Base-by-base conservation (phyloP, 257 asterid genomes). In the Solanum chiquidenum region DNA sequence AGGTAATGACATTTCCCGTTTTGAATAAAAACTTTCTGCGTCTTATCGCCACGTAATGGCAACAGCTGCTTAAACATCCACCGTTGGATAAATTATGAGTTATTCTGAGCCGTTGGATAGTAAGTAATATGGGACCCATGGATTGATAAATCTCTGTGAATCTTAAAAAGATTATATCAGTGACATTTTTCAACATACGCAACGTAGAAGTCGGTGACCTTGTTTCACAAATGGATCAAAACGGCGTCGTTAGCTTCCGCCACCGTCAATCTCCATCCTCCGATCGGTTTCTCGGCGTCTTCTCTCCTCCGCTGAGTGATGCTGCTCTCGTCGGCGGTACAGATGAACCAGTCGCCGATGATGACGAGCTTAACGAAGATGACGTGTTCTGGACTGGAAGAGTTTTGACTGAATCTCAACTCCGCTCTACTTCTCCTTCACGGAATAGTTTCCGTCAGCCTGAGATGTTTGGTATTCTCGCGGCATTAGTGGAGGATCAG, bases 391-490 rank as follows among this genome's bases (percentile, higher is more conserved):
- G 95, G 93, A 92, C 93, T 72, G 90, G 74, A 27, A 68, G 38
- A 4, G 90, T 87, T 83, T 88, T 88, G 34, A 60, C 87, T 40
- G 90, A 85, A 80, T 69, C 92, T 49, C 87, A 49, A 31, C 87
- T 35, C 9, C 89, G 37, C 1, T 66, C 91, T 87, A 89, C 88
- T 85, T 92, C 94, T 27, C 92, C 88, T 73, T 62, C 90, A 9
- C 49, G 64, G 7, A 46, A 33, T 69, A 80, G 87, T 74, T 73
- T 93, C 82, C 90, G 80, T 23, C 76, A 87, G 68, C 87, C 85
- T 90, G 96, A 92, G 89, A 93, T 88, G 86, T 94, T 89, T 85
- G 98, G 97, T 7, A 92, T 94, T 91, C 98, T 94, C 25, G 97
- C 97, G 25, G 98, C 95, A 58, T 88, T 94, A 87, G 87, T 94